Base-by-base conservation (phyloP, 345 rosid genomes). In the Aquilaria yunnanensis region DNA sequence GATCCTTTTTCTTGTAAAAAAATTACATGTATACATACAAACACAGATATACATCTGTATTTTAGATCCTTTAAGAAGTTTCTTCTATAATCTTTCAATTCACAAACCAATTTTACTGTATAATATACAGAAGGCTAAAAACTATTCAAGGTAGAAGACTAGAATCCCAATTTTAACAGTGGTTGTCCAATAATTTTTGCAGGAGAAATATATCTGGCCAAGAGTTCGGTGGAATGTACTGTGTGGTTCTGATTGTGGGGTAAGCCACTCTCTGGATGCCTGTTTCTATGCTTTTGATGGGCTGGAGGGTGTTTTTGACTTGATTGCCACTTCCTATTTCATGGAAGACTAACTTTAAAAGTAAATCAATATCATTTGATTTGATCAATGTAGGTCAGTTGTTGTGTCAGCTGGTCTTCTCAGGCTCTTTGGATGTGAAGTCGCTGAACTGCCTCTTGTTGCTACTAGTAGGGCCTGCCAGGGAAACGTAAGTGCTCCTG, bases 191-290 rank as follows among this genome's bases (percentile, higher is more conserved):
- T 5, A 65, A 57, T 49, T 31, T 62, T 61, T 78, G 72, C 87
- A 95, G 99, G 85, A 81, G 91, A 71, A 91, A 91, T 74, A 91
- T 95, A 66, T 89, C 92, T n/a, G 99, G 96, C 32, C 99, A 95
- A 73, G 99, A 95, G 70, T 95, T 95, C 65, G 91, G 92, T 55
- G 95, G 97, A 66, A 84, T 91, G 84, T 89, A 89, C 65, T 87
- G 90, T 63, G 74, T 95, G 63, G 86, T 89, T 66, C 72, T 95
- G 73, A 82, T 72, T 9, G 83, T 87, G 64, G 87, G 82, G 99
- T 95, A 87, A 45, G 81, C 60, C 50, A 51, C 51, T 31, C 56
- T 58, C 10, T 59, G 43, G 43, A 14, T 37, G 34, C 48, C 9
- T 57, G n/a, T 69, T 14, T 31, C 5, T 47, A 5, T 3, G 4